Base-by-base conservation (phyloP, 2,329 filamentous ascomycete genomes). In the Westerdykella ornata region DNA sequence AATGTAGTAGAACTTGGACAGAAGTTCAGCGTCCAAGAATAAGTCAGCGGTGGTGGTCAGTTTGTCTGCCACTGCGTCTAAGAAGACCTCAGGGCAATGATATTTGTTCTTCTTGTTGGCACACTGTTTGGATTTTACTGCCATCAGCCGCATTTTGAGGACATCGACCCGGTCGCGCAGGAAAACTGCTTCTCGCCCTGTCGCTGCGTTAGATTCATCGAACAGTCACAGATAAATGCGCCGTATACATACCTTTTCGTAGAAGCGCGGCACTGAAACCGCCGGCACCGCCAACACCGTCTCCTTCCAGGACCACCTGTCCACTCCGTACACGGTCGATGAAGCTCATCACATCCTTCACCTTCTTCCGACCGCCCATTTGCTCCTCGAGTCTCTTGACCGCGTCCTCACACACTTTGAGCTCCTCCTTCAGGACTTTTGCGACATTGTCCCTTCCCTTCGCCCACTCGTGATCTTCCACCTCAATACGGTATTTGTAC, bases 1-100 rank as follows among this genome's bases (percentile, higher is more conserved):
- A 62, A 92, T 88, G 69, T 96, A 95, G 71, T 95, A 96, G 65
- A 97, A 98, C 60, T 98, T 94, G 2, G 86, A 90, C 14, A 98
- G 78, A 15, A 98, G 77, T 69, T 98, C 94, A 9, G 97, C 92
- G 59, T 98, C 96, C 20, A 98, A 77, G 74, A 98, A 98, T 0
- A 98, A 79, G 7, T 98, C 92, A 2, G 92, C 90, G 0, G 92
- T 98, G 1, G 88, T 84, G 3, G 90, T 94, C 37, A 98, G 78
- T 68, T 97, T 97, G 53, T 89, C 87, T 1, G 92, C 89, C 2
- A 95, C 92, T 3, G 94, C 88, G 58, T 98, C 89, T n/a, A 98
- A 80, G 72, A 98, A 98, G 13, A 98, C 80, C 63, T 98, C 92
- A 0, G 92, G 92, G 60, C 92, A 98, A 69, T 92, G 81, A 69